Percentiles rank a stretch among this genome's conserved stretches.
phyloP scores from a whole-genome alignment of 2,329 filamentous ascomycete genomes.

The Teratosphaeriaceae sp. region DNA sequence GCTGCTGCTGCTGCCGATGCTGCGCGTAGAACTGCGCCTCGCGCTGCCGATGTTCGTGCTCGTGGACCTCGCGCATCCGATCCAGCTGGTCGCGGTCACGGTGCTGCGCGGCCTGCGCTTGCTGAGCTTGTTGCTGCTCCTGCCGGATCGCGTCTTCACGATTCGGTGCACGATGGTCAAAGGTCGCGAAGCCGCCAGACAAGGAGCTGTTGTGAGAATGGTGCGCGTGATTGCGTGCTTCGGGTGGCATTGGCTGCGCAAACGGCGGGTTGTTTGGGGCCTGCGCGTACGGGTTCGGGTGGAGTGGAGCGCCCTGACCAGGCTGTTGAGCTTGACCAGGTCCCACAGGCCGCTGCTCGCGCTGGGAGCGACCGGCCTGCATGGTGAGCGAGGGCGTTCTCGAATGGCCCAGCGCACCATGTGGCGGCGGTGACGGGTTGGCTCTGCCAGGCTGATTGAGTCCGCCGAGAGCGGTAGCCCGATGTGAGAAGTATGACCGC shows the following conservation, averaged over 20 bases:
- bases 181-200: slow-evolving; percentile 12
- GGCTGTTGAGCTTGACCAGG: slow-evolving; percentile 14
- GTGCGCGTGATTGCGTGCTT: slow-evolving; percentile 22
- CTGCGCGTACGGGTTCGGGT: slow-evolving; percentile 24
- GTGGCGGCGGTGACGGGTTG: slow-evolving; percentile 31
- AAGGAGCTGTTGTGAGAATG: slow-evolving; percentile 27
- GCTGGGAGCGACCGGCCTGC: slow-evolving; percentile 15
- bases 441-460: slow-evolving; percentile 23
- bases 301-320: slow-evolving; percentile 20
- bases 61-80: slow-evolving; percentile 5
- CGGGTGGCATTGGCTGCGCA: slow-evolving; percentile 18
- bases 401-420: slow-evolving; percentile 23
- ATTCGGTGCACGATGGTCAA: slow-evolving; percentile 22
- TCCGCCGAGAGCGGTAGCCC: slow-evolving; percentile 19
- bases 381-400: slow-evolving; percentile 26
- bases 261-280: slow-evolving; percentile 14
- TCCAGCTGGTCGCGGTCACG: slow-evolving; percentile 2
- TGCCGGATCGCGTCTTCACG: slow-evolving; percentile 22
- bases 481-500: slow-evolving; percentile 26
- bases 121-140: slow-evolving; percentile 21
- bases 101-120: slow-evolving; percentile 9
- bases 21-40: slow-evolving; percentile 11
- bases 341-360: slow-evolving; percentile 9
- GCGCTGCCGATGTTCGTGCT: slow-evolving; percentile 14
- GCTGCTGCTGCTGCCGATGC: slow-evolving; percentile 9